phyloP scores from a whole-genome alignment of 2,329 filamentous ascomycete genomes.

The Phaeomoniella chlamydospora region DNA sequence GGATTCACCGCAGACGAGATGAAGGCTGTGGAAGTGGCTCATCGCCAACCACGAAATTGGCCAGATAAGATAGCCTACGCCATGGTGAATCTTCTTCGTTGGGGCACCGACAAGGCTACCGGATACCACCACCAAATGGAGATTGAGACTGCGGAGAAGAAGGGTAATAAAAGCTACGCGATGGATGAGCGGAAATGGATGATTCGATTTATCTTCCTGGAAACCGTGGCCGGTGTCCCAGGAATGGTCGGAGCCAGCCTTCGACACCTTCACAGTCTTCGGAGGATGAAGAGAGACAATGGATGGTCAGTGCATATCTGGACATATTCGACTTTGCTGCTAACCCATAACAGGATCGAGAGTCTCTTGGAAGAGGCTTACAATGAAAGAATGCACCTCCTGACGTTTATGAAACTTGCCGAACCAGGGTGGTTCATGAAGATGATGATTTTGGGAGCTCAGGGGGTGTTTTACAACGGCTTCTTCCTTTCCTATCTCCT shows the following conservation, averaged over 20 bases:
- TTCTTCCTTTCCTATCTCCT: constrained; percentile 83
- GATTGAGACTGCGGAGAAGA: constrained; percentile 21
- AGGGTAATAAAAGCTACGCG: constrained; percentile 45
- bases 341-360: constrained; percentile 52
- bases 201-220: constrained; percentile 79
- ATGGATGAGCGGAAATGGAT: constrained; percentile 85
- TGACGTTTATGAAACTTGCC: constrained; percentile 86
- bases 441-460: constrained; percentile 76
- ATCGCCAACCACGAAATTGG: constrained; percentile 56
- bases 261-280: constrained; percentile 69
- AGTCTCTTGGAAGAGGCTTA: constrained; percentile 79
- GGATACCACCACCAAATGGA: constrained; percentile 60
- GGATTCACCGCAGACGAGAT: constrained; percentile 66
- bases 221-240: constrained; percentile 86
- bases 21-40: constrained; percentile 56
- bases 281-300: constrained; percentile 80
- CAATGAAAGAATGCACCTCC: constrained; percentile 86
- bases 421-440: constrained; percentile 83
- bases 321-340: not conserved
- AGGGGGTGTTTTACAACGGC: constrained; percentile 93
- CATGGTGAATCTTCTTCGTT: constrained; percentile 61
- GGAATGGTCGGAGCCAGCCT: constrained; percentile 97
- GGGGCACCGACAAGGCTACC: constrained; percentile 67
- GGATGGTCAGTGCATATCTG: constrained; percentile 45
- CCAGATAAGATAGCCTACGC: constrained; percentile 69